These are phyloP conservation scores for Oenanthe sinensis DNA, from an alignment of 129 eudicot genomes.

Conservation along the genomic window DNA sequence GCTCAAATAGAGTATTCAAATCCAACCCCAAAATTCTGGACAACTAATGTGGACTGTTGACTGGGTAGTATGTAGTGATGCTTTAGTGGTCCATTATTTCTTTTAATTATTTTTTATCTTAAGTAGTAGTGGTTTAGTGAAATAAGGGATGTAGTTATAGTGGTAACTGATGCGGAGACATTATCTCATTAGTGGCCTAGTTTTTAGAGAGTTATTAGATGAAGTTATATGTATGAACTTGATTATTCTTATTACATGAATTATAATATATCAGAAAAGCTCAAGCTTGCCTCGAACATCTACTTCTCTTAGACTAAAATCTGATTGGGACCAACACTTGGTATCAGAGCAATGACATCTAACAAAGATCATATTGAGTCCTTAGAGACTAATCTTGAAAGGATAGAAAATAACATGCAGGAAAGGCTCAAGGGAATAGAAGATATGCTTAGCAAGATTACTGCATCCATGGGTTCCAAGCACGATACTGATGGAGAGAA, in stretches of 20 bases:
- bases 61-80: background rate
- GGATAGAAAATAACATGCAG: too few relatives aligned
- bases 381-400: too few relatives aligned
- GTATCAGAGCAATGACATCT: too few relatives aligned
- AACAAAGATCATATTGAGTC: too few relatives aligned
- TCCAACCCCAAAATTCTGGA: background rate
- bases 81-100: too few relatives aligned
- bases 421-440: background rate
- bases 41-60: background rate
- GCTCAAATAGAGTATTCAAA: background rate
- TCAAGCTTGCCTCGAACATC: background rate
- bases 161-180: too few relatives aligned
- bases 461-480: background rate
- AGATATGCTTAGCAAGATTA: background rate
- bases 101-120: too few relatives aligned
- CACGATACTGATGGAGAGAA: background rate
- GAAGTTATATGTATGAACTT: too few relatives aligned
- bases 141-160: too few relatives aligned
- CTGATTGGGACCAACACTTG: background rate
- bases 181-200: too few relatives aligned
- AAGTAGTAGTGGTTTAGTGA: background rate
- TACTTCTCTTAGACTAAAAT: too few relatives aligned
- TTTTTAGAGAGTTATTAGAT: too few relatives aligned
- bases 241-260: background rate
- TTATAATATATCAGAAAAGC: background rate